phyloP scores from a whole-genome alignment of 1,284 basidiomycete species.

The Tilletiaria anomala region DNA sequence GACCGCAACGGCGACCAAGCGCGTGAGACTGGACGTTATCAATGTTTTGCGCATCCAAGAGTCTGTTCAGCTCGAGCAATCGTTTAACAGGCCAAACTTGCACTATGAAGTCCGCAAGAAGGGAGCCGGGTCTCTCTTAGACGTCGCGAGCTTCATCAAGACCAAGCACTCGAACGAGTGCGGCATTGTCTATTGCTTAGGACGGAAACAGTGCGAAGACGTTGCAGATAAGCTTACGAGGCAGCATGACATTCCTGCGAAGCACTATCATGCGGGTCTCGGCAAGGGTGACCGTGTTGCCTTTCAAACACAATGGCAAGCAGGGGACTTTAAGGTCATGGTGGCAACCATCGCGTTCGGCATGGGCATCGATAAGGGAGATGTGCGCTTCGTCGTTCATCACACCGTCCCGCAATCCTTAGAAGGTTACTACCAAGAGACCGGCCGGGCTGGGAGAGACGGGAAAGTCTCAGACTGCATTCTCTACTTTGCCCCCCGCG shows the following conservation, averaged over 20 bases:
- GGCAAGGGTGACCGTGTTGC: constrained; percentile 51
- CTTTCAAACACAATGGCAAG: constrained; percentile 62
- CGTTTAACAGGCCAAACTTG: constrained; percentile 85
- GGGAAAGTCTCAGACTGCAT: constrained; percentile 45
- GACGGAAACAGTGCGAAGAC: constrained; percentile 60
- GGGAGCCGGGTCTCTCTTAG: constrained; percentile 46
- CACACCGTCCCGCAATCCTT: constrained; percentile 55
- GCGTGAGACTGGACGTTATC: constrained; percentile 66
- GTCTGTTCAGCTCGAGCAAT: constrained; percentile 51
- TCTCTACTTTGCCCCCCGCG: constrained; percentile 47
- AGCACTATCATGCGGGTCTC: constrained; percentile 79
- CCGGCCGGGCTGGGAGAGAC: constrained; percentile 69
- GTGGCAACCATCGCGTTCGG: constrained; percentile 79
- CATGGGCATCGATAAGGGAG: constrained; percentile 90
- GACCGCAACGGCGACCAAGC: constrained; percentile 76
- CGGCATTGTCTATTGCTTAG: constrained; percentile 76
- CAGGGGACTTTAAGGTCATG: constrained; percentile 60
- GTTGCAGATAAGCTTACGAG: constrained; percentile 55
- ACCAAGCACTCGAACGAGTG: constrained; percentile 50
- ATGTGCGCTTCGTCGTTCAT: constrained; percentile 68
- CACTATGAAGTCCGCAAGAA: constrained; percentile 56
- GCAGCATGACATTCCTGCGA: constrained; percentile 51
- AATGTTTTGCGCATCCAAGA: constrained; percentile 52
- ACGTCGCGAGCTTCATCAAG: constrained; percentile 62
- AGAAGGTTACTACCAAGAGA: constrained; percentile 64